Base-by-base conservation (phyloP, 805 yeast species). In the Pichia gijzeniarum region DNA sequence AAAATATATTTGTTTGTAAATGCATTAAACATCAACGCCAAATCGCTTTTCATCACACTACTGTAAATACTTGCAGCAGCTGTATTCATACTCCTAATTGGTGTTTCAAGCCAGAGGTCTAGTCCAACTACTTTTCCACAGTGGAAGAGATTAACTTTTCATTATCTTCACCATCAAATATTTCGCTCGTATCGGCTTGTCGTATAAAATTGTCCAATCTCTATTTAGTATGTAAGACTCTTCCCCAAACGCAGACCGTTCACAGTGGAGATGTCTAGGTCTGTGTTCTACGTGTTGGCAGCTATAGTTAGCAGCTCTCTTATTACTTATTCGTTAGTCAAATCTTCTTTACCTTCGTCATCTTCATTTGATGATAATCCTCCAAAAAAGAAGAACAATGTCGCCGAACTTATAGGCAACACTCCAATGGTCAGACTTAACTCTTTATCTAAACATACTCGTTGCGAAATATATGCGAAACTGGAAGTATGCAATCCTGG, bases 401-500 rank as follows among this genome's bases (percentile, higher is more conserved):
- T 63, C 14, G 53, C 59, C 3, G 88, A 84, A 13, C 73, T 89
- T 17, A 88, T 91, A 18, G 99, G 99, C 0, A 80, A 89, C 61
- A 91, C 99, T 1, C 96, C 96, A 1, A 58, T 91, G 62, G 80
- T 91, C 16, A 75, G 76, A 50, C 74, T 91, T 38, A 74, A 76
- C 52, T 82, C 95, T 0, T 70, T 91, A 12, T 80, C 93, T 1
- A 63, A 70, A 13, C 63, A 73, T 12, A 87, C 96, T 0, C 95
- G 95, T 0, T 82, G 91, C 58, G 81, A 84, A 35, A 77, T 91
- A 4, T 86, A 79, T 60, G 98, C 95, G 32, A 91, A 91, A 58
- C 61, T 90, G 49, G 99, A 91, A 62, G 67, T 87, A 44, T 63
- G 73, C 50, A 93, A 91, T 57, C 97, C 98, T 0, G 99, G 91